A percentile compares a stretch with the other conserved stretches of the same genome.
These are phyloP conservation scores for Leccinum disarticulatum DNA, from an alignment of 768 basidiomycete genomes.

Conservation along the genomic window DNA sequence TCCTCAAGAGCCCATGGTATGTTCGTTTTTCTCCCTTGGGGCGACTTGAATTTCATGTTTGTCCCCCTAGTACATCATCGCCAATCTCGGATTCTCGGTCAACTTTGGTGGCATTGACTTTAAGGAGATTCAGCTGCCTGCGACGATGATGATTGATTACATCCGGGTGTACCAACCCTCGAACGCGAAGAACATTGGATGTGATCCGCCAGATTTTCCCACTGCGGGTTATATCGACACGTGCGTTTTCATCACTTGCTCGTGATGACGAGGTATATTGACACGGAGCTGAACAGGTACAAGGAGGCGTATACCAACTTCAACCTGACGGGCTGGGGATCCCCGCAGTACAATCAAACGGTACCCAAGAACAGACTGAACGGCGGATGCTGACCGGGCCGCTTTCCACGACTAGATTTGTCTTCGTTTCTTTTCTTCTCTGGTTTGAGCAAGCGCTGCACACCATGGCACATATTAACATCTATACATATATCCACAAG, in stretches of 20 bases:
- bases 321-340: conserved; percentile 45
- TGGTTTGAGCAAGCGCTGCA: neutral
- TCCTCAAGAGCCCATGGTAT: conserved; percentile 68
- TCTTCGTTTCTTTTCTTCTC: neutral
- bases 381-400: conserved; percentile 27
- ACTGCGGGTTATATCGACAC: conserved; percentile 74
- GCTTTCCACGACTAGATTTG: conserved; percentile 6
- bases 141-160: conserved; percentile 74
- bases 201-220: conserved; percentile 71
- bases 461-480: neutral
- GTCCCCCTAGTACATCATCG: conserved; percentile 57
- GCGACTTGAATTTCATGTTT: neutral
- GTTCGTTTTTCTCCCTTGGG: neutral
- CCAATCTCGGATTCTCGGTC: conserved; percentile 67
- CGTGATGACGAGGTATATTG: neutral
- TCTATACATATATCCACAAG: neutral
- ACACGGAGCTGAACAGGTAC: conserved; percentile 32
- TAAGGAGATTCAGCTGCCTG: conserved; percentile 50
- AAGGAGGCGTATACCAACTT: conserved; percentile 45
- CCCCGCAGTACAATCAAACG: conserved; percentile 43
- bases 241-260: conserved; percentile 37
- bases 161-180: conserved; percentile 73
- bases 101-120: conserved; percentile 70
- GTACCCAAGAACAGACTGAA: conserved; percentile 58
- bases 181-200: conserved; percentile 52